Base-by-base conservation (phyloP, 2,329 filamentous ascomycete species). In the Trichophyton simii region DNA sequence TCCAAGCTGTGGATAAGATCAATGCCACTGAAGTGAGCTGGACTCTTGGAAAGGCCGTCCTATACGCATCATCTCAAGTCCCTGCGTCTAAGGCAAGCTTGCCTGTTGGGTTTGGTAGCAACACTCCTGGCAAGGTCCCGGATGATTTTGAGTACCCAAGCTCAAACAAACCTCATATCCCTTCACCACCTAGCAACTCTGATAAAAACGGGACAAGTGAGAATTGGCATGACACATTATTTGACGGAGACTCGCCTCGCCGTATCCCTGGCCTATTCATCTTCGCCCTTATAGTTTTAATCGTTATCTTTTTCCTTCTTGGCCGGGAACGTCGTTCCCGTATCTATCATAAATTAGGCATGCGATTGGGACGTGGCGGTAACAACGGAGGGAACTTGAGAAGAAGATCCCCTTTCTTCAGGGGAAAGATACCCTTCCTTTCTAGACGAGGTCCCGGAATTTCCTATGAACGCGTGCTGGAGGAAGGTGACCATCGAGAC, bases 1-100 rank as follows among this genome's bases (percentile, higher is more conserved):
- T 99, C 76, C 89, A 92, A 71, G 89, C 94, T 0, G 88, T 97
- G 34, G 86, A 99, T 73, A 94, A 94, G 73, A 91, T 99, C 66
- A 85, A 91, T 67, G 88, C 86, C 18, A 87, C 91, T 5, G 95
- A 99, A 77, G 87, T 99, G 18, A 95, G 89, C 77, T 99, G 94
- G 94, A 97, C 94, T 0, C 78, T 99, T 3, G 94, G 94, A 1
- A 96, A 96, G 71, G 96, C 97, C 82, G 83, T 99, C 5, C 82
- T 99, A 3, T 97, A 97, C 68, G 94, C 94, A 3, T 86, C 92
- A 0, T 94, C 90, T 2, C 90, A 96, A 72, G 81, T 99, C 5
- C 86, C 88, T 1, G 82, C 89, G 0, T 75, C 79, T 1, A 77
- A 80, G 18, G 76, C 82, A 48, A 78, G 80, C 15, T 77, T 91